A percentile compares a stretch with the other conserved stretches of the same genome.
phyloP scores from a whole-genome alignment of 129 eudicot genomes.

The Artemisia tridentata region DNA sequence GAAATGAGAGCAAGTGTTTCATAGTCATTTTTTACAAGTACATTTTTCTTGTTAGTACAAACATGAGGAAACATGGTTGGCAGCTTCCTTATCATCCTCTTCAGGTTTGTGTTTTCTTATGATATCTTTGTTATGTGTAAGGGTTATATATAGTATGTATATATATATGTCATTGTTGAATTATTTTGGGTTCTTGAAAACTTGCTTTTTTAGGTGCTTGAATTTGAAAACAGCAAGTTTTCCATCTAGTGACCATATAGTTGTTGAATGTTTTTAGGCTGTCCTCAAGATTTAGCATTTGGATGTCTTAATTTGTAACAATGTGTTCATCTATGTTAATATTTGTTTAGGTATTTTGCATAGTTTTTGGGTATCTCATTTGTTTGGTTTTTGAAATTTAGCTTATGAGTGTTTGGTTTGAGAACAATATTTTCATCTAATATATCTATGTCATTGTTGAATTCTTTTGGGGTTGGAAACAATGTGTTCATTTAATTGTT shows the following conservation, averaged over 20 bases:
- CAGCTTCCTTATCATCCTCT: slow-evolving; percentile 98
- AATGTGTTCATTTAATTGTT: neutral
- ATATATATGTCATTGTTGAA: slow-evolving; percentile 11
- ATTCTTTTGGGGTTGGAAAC: neutral
- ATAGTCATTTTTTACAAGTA: neutral
- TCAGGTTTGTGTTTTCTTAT: slow-evolving; percentile 50
- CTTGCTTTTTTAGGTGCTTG: neutral
- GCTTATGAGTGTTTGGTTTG: neutral
- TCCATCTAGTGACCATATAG: slow-evolving; percentile 4
- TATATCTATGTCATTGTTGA: neutral
- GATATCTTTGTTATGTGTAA: neutral
- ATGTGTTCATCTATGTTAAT: too few species aligned
- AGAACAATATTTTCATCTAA: neutral
- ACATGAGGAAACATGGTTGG: slow-evolving; percentile 99
- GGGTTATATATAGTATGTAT: neutral
- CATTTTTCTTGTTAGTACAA: slow-evolving; percentile 35
- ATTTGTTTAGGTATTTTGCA: too few species aligned
- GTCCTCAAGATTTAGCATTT: neutral
- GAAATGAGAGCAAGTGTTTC: slow-evolving; percentile 18
- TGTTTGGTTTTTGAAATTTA: neutral
- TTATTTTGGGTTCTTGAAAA: neutral
- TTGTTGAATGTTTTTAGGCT: neutral
- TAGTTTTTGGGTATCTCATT: neutral
- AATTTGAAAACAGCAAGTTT: neutral
- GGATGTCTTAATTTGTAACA: neutral